Evolutionary conservation across 306 rosid species (phyloP).

Genomic region (Carpinus fangiana): DNA sequence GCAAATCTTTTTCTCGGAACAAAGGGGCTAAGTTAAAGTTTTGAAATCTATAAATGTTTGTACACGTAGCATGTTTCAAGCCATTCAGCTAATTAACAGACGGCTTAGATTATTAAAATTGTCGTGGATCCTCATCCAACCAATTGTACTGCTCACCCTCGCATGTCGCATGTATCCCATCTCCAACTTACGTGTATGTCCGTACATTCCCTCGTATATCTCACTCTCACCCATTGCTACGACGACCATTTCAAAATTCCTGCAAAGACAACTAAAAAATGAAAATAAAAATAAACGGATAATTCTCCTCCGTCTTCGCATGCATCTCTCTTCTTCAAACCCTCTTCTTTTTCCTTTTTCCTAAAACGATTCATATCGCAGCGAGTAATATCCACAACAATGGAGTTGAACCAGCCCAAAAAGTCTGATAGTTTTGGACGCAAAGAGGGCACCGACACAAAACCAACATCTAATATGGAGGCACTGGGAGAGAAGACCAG

Average conservation of each 20-base stretch:
- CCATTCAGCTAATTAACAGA: too few relatives aligned
- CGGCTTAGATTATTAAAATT: too few relatives aligned
- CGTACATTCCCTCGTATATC: constrained; percentile 38
- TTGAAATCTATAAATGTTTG: too few relatives aligned
- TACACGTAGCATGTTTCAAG: too few relatives aligned
- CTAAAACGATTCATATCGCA: background rate
- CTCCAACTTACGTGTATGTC: constrained; percentile 20
- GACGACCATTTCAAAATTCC: constrained; percentile 52
- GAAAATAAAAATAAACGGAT: constrained; percentile 15
- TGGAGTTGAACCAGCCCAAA: constrained; percentile 46
- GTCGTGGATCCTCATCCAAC: too few relatives aligned
- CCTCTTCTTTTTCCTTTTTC: constrained; percentile 13
- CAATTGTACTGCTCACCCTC: background rate
- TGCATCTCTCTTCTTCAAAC: constrained; percentile 31
- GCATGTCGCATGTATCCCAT: background rate
- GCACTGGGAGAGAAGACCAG: background rate
- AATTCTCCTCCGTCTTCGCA: constrained; percentile 37
- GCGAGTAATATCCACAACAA: constrained; percentile 31
- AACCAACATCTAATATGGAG: background rate
- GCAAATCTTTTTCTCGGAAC: too few relatives aligned
- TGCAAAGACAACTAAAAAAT: background rate
- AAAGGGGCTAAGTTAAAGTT: too few relatives aligned
- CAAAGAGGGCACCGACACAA: background rate
- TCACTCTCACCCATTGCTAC: constrained; percentile 9
- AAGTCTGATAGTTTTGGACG: constrained; percentile 13